Evolutionary conservation across 2,329 filamentous ascomycete genomes (phyloP).

Genomic region (Gaeumannomyces sp.): DNA sequence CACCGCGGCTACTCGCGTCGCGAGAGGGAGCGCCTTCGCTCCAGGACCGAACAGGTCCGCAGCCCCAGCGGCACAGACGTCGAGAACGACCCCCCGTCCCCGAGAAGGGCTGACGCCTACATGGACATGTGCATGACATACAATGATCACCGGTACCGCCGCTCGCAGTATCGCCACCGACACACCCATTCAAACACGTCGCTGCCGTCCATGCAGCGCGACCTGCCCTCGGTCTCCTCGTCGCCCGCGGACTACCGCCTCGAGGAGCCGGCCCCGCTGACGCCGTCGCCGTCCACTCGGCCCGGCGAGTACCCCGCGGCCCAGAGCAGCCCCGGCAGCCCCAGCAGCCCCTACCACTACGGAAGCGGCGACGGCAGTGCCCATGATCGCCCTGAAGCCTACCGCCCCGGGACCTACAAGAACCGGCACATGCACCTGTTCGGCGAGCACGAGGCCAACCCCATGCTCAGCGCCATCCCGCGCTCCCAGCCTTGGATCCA

Average conservation of each 20-base stretch:
- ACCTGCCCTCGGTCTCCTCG: background rate
- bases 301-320: background rate
- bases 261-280: constrained; percentile 14
- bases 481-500: constrained; percentile 10
- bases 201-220: background rate
- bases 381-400: too few species aligned
- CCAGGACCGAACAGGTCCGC: background rate
- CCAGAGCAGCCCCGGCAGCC: too few species aligned
- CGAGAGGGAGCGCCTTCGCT: background rate
- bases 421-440: background rate
- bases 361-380: background rate
- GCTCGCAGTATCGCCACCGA: background rate
- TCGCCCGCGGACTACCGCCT: background rate
- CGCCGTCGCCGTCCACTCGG: background rate
- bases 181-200: background rate
- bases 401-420: background rate
- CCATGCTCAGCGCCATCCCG: constrained; percentile 39
- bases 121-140: background rate
- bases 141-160: background rate
- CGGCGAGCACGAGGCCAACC: constrained; percentile 25
- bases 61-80: background rate
- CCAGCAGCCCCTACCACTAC: background rate
- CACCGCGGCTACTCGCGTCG: background rate
- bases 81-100: background rate
- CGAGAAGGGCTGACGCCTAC: background rate